Percentiles rank a stretch among this genome's conserved stretches.
Evolutionary conservation across 176 grass and related monocot species (phyloP).

Genomic region (Carex pumila): DNA sequence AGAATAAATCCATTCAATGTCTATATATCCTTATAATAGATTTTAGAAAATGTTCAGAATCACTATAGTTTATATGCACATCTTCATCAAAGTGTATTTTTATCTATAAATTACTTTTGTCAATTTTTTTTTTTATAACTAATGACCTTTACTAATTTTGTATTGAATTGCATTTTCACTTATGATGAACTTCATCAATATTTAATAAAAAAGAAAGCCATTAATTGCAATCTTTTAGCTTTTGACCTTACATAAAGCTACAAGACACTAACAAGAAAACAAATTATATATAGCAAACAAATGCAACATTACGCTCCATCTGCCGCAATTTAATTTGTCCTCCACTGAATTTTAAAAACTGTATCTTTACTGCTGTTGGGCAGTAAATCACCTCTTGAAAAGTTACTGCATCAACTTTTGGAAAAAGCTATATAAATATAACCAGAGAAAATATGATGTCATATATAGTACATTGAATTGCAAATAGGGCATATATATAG

Average conservation of each 20-base stretch:
- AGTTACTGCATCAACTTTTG: background rate
- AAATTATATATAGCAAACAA: background rate
- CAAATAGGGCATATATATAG: too few relatives aligned
- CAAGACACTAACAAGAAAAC: background rate
- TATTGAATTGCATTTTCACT: too few relatives aligned
- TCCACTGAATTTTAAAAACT: background rate
- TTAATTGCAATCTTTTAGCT: background rate
- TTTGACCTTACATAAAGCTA: background rate
- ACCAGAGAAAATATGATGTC: background rate
- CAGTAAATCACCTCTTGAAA: background rate
- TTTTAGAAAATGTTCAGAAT: too few relatives aligned
- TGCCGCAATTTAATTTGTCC: background rate
- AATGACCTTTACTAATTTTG: too few relatives aligned
- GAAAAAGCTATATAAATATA: background rate
- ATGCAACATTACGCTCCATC: background rate
- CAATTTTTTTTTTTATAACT: too few relatives aligned
- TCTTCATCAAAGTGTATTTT: too few relatives aligned
- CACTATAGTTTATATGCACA: too few relatives aligned
- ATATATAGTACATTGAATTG: background rate
- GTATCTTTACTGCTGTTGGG: background rate
- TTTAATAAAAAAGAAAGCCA: background rate
- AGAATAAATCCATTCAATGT: too few relatives aligned
- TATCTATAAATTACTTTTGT: too few relatives aligned
- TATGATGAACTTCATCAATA: background rate
- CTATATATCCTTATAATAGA: too few relatives aligned